phyloP scores from a whole-genome alignment of 805 yeast genomes.

The Pichia californica region DNA sequence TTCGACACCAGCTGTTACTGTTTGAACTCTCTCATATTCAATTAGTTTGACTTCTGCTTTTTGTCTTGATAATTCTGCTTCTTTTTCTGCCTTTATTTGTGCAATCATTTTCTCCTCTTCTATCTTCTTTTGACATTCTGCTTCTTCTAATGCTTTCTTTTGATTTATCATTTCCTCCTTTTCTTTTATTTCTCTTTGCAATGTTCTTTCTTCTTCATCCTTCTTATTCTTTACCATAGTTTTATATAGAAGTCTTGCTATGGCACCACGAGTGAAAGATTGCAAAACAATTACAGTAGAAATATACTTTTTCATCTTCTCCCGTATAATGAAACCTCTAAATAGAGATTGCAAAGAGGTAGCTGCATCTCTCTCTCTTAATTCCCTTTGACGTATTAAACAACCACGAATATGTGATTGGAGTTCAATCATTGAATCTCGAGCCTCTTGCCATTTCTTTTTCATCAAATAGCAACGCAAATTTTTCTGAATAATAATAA shows the following conservation, averaged over 20 bases:
- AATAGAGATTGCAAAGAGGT: slow-evolving; percentile 59
- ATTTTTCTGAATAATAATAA: slow-evolving; percentile 81
- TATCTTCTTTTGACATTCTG: background rate
- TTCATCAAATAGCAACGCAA: slow-evolving; percentile 60
- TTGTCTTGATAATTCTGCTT: background rate
- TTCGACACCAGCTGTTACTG: too few relatives aligned
- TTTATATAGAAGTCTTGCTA: slow-evolving; percentile 60
- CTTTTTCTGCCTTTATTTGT: background rate
- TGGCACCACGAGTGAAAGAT: slow-evolving; percentile 40
- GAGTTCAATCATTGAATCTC: slow-evolving; percentile 44
- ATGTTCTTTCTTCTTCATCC: slow-evolving; percentile 68
- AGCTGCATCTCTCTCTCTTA: slow-evolving; percentile 53
- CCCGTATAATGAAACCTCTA: slow-evolving; percentile 48
- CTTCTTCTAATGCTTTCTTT: slow-evolving; percentile 11
- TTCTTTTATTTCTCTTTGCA: slow-evolving; percentile 37
- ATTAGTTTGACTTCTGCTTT: slow-evolving; percentile 3
- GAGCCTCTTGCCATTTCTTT: slow-evolving; percentile 47
- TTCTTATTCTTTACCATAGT: slow-evolving; percentile 87
- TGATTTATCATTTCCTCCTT: slow-evolving; percentile 27
- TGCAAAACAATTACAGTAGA: slow-evolving; percentile 37
- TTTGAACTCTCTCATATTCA: background rate
- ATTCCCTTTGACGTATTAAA: slow-evolving; percentile 46
- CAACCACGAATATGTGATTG: slow-evolving; percentile 63
- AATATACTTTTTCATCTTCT: slow-evolving; percentile 27
- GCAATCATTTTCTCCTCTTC: background rate